Conservation (phyloP, 2,329 filamentous ascomycete genomes). For the Eurotiales sp. region DNA sequence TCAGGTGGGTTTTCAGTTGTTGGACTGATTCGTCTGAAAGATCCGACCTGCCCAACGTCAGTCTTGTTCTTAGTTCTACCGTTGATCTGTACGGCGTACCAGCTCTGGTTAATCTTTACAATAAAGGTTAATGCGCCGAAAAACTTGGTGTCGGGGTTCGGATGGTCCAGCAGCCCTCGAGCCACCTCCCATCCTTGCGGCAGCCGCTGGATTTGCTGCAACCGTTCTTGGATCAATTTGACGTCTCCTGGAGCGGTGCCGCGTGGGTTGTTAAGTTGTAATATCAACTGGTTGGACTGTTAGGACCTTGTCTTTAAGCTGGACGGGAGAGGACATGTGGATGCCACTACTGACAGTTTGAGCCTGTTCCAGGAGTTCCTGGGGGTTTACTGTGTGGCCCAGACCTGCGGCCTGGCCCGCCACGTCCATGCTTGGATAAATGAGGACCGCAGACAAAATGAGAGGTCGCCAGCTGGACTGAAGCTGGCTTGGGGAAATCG, state of each 20-base stretch:
- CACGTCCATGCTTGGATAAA: slow-evolving; percentile 18
- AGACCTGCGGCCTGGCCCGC: slow-evolving; percentile 25
- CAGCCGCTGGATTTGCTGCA: slow-evolving; percentile 76
- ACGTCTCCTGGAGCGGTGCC: slow-evolving; percentile 42
- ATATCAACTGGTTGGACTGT: slow-evolving; percentile 33
- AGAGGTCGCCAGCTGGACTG: too few relatives aligned
- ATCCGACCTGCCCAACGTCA: slow-evolving; percentile 27
- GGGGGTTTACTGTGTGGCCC: slow-evolving; percentile 23
- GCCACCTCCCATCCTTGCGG: slow-evolving; percentile 82
- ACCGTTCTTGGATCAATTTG: slow-evolving; percentile 62
- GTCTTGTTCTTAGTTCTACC: not conserved
- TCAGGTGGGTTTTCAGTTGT: slow-evolving; percentile 39
- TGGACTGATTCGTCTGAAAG: slow-evolving; percentile 30
- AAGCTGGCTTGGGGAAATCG: not conserved
- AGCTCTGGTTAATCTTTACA: slow-evolving; percentile 90
- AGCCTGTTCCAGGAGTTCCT: slow-evolving; percentile 27
- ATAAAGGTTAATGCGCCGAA: slow-evolving; percentile 91
- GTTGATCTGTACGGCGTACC: slow-evolving; percentile 51
- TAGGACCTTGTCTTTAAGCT: not conserved
- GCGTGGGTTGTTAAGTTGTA: slow-evolving; percentile 41
- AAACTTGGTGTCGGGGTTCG: slow-evolving; percentile 76
- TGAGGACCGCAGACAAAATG: too few relatives aligned
- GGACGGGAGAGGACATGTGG: not conserved
- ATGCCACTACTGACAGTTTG: slow-evolving; percentile 24
- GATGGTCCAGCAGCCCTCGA: slow-evolving; percentile 65